These are phyloP conservation scores for Corynascus novoguineensis DNA, from an alignment of 495 filamentous ascomycete species.

Conservation along the genomic window DNA sequence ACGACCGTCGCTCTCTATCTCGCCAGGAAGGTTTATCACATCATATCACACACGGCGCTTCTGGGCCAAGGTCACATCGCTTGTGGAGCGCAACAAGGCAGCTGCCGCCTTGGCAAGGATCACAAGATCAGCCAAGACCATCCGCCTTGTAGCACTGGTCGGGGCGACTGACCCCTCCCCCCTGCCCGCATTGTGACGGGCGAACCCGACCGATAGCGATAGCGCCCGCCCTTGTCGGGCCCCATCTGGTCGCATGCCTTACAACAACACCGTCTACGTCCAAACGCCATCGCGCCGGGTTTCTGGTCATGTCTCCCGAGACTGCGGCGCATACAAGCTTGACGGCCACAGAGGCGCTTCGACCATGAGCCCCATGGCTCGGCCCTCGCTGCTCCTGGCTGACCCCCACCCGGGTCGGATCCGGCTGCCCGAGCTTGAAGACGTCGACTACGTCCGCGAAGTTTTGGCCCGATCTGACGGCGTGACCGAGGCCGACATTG, in stretches of 20 bases:
- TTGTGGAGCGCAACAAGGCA: slow-evolving; percentile 7
- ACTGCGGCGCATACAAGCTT: not conserved
- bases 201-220: not conserved
- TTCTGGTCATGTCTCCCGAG: slow-evolving; percentile 17
- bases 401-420: not conserved
- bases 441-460: slow-evolving; percentile 38
- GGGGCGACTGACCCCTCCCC: not conserved
- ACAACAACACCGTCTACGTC: slow-evolving; percentile 2
- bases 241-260: slow-evolving; percentile 3
- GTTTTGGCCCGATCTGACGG: slow-evolving; percentile 38
- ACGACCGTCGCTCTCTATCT: not conserved
- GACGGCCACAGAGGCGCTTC: slow-evolving; percentile 5
- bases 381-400: slow-evolving; percentile 15
- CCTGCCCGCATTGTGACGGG: not conserved
- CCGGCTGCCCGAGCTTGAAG: slow-evolving; percentile 35
- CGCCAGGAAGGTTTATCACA: not conserved
- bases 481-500: slow-evolving; percentile 36
- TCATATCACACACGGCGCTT: not conserved
- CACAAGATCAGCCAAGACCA: slow-evolving; percentile 18
- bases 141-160: not conserved
- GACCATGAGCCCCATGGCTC: slow-evolving; percentile 12
- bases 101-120: slow-evolving; percentile 22
- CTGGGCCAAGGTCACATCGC: slow-evolving; percentile 1
- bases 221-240: not conserved
- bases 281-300: not conserved